Evolutionary conservation across 2,329 filamentous ascomycete species (phyloP).

Genomic region (Pestalotiopsis sp.): DNA sequence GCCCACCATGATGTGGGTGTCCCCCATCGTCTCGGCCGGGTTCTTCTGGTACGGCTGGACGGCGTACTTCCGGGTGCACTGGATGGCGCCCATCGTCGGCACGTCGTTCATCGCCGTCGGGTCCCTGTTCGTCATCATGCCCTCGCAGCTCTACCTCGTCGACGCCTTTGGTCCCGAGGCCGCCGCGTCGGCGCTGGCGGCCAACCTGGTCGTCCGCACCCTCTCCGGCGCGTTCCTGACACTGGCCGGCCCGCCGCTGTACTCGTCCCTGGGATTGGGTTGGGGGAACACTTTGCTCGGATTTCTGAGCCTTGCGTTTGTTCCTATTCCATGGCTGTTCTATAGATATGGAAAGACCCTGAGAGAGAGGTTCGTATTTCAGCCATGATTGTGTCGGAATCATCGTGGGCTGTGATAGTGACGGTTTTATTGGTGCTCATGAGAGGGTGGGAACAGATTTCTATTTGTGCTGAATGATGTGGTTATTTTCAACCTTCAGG

Average conservation of each 20-base stretch:
- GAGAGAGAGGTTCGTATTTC: constrained; percentile 17
- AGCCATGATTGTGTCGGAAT: not conserved
- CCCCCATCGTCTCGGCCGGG: constrained; percentile 32
- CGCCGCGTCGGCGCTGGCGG: constrained; percentile 48
- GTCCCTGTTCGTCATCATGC: constrained; percentile 33
- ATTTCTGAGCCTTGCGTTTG: constrained; percentile 22
- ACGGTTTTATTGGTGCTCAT: not conserved
- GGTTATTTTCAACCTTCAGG: no score
- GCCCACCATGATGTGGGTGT: constrained; percentile 23
- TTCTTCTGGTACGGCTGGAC: constrained; percentile 52
- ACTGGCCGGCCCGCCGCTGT: constrained; percentile 53
- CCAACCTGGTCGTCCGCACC: constrained; percentile 57
- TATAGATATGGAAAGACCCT: constrained; percentile 21
- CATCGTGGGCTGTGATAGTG: not conserved
- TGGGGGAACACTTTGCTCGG: constrained; percentile 54
- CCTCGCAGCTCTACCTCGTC: constrained; percentile 31
- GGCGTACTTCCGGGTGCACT: constrained; percentile 43
- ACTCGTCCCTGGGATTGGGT: constrained; percentile 51
- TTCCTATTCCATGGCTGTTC: constrained; percentile 23
- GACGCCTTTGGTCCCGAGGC: constrained; percentile 29
- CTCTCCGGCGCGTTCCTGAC: constrained; percentile 56
- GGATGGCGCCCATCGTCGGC: constrained; percentile 50
- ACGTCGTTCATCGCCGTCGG: constrained; percentile 43
- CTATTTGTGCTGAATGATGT: no score
- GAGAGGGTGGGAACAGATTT: not conserved